Evolutionary conservation across 805 yeast species (phyloP).

Genomic region (Saturnispora besseyi): DNA sequence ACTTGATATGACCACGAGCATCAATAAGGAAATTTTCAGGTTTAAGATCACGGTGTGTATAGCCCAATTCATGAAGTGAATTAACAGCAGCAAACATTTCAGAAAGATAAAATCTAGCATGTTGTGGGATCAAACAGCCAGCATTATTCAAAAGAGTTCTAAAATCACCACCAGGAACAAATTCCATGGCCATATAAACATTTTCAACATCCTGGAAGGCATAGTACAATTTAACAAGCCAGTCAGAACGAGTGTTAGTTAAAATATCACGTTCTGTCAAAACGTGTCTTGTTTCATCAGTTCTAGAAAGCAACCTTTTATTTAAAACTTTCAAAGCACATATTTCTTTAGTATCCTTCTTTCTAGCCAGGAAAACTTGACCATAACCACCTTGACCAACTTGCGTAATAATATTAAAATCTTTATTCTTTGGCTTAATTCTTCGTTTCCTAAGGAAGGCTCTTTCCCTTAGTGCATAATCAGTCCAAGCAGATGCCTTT

Average conservation of each 20-base stretch:
- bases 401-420: constrained; percentile 93
- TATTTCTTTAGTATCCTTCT: constrained; percentile 87
- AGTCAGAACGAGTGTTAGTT: constrained; percentile 90
- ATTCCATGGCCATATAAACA: constrained; percentile 95
- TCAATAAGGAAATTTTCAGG: constrained; percentile 92
- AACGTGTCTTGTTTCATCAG: constrained; percentile 93
- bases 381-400: constrained; percentile 99
- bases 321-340: constrained; percentile 91
- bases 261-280: constrained; percentile 93
- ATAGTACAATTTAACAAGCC: constrained; percentile 89
- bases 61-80: constrained; percentile 88
- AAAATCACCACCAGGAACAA: constrained; percentile 99
- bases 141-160: constrained; percentile 90
- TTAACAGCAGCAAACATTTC: constrained; percentile 96
- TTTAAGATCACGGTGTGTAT: constrained; percentile 93
- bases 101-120: constrained; percentile 87
- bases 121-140: constrained; percentile 86
- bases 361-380: constrained; percentile 92
- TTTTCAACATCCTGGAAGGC: constrained; percentile 92
- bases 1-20: constrained; percentile 81
- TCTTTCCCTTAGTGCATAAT: constrained; percentile 76
- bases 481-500: constrained; percentile 57
- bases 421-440: constrained; percentile 86
- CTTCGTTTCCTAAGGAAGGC: constrained; percentile 81
- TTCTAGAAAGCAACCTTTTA: constrained; percentile 73